Percentiles rank a stretch among this genome's conserved stretches.
phyloP scores from a whole-genome alignment of 306 rosid genomes.

The Vicia villosa region DNA sequence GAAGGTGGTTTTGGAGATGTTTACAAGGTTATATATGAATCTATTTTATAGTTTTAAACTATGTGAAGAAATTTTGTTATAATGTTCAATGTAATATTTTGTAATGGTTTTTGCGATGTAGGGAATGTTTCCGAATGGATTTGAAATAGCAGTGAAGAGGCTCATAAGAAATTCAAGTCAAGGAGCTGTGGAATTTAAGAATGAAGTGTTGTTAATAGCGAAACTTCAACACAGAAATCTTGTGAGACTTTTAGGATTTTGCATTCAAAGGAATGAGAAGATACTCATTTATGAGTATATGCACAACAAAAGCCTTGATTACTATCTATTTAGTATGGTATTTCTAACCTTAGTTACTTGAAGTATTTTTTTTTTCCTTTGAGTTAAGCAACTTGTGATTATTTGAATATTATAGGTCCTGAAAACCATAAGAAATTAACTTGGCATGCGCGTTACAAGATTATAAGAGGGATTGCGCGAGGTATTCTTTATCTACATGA shows the following conservation, averaged over 20 bases:
- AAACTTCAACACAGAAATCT: conserved; percentile 43
- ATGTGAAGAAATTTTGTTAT: neutral
- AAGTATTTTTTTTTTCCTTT: neutral
- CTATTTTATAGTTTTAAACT: neutral
- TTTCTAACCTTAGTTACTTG: conserved; percentile 8
- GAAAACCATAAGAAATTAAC: conserved; percentile 17
- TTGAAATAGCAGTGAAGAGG: conserved; percentile 42
- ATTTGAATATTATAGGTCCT: conserved; percentile 15
- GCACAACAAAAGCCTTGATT: conserved; percentile 43
- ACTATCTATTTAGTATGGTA: conserved; percentile 36
- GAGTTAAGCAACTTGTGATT: neutral
- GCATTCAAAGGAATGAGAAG: conserved; percentile 36
- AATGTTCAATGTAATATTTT: conserved; percentile 1
- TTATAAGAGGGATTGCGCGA: conserved; percentile 35
- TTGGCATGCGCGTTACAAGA: conserved; percentile 37
- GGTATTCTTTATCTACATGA: conserved; percentile 41
- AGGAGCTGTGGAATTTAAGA: conserved; percentile 38
- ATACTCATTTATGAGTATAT: conserved; percentile 36
- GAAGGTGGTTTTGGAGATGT: conserved; percentile 45
- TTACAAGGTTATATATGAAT: conserved; percentile 22
- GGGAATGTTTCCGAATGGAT: conserved; percentile 38
- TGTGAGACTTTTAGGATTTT: conserved; percentile 39
- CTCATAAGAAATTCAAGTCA: conserved; percentile 36
- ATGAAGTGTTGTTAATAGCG: conserved; percentile 33
- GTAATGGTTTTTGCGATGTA: conserved; percentile 3